These are phyloP conservation scores for Pontederia paniculata DNA, from an alignment of 176 grass and related monocot genomes.

Conservation along the genomic window DNA sequence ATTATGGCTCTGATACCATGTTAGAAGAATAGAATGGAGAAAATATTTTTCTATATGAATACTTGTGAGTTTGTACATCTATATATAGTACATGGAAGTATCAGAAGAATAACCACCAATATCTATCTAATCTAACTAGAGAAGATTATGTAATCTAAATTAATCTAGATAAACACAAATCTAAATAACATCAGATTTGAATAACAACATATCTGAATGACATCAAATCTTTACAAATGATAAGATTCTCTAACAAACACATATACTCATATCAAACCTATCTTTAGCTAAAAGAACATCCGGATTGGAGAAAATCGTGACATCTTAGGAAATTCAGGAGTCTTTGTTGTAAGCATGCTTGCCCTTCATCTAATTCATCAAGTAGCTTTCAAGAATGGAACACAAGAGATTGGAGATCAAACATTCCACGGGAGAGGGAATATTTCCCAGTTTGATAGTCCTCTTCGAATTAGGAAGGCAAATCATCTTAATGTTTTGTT, in stretches of 20 bases:
- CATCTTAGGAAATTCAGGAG: slow-evolving; percentile 45
- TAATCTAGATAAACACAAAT: no score
- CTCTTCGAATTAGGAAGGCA: background rate
- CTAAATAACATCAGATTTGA: no score
- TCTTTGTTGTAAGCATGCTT: slow-evolving; percentile 56
- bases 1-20: no score
- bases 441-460: background rate
- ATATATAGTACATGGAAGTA: no score
- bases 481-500: slow-evolving; percentile 28
- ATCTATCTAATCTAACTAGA: no score
- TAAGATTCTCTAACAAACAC: slow-evolving; percentile 5
- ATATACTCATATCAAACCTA: slow-evolving; percentile 44
- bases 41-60: no score
- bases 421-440: slow-evolving; percentile 9
- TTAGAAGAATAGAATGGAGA: no score
- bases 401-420: slow-evolving; percentile 6
- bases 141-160: no score
- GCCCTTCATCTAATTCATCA: background rate
- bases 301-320: slow-evolving; percentile 27
- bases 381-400: slow-evolving; percentile 18
- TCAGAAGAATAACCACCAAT: no score
- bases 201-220: no score
- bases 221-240: no score
- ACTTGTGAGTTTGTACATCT: no score
- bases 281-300: slow-evolving; percentile 51